Conservation (phyloP, 148 eudicot species). For the Pouteria glomerata region DNA sequence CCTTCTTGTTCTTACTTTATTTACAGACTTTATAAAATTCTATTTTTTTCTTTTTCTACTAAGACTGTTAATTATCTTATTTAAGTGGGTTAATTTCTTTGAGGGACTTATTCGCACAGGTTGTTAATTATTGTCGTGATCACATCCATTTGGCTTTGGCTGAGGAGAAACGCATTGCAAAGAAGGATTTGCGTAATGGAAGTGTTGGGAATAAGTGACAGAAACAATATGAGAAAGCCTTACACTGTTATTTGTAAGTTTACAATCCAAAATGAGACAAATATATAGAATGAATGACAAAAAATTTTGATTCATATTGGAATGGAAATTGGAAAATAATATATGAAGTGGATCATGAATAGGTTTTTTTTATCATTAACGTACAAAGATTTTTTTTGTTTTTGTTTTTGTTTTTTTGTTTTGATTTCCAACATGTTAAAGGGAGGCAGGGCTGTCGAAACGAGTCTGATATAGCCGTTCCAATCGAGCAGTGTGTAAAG, state of each 20-base stretch:
- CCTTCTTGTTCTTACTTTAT: background rate
- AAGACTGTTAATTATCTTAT: background rate
- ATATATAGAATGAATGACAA: background rate
- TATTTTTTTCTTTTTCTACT: too few relatives aligned
- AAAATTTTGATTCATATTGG: background rate
- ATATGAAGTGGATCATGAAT: background rate
- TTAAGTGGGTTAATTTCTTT: background rate
- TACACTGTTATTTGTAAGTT: background rate
- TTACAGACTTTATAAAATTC: background rate
- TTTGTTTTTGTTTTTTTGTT: too few relatives aligned
- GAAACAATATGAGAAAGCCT: slow-evolving; percentile 37
- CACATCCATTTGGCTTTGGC: slow-evolving; percentile 44
- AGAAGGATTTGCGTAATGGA: slow-evolving; percentile 16
- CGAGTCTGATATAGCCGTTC: too few relatives aligned
- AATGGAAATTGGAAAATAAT: background rate
- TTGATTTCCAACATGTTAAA: too few relatives aligned
- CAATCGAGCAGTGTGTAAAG: too few relatives aligned
- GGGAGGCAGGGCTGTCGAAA: too few relatives aligned
- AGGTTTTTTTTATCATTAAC: too few relatives aligned
- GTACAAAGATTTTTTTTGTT: too few relatives aligned
- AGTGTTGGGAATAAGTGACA: slow-evolving; percentile 21
- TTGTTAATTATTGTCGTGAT: slow-evolving; percentile 54
- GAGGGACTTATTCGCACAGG: slow-evolving; percentile 20
- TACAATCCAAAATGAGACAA: background rate
- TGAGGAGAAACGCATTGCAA: slow-evolving; percentile 40